These are phyloP conservation scores for Zygnema cylindricum DNA, from an alignment of 139 green algal species.

Conservation along the genomic window DNA sequence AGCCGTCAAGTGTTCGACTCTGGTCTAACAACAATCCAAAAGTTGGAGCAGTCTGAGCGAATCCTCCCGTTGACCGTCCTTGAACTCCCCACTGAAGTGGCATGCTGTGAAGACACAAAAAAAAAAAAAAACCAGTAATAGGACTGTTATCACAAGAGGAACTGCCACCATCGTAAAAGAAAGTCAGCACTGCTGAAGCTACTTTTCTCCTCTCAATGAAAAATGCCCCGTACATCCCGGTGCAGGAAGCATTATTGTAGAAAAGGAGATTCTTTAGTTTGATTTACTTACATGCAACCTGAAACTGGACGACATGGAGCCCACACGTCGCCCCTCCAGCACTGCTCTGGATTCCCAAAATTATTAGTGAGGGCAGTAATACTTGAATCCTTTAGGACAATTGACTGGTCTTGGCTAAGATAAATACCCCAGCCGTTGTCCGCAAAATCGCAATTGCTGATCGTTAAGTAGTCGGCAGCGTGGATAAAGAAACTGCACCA, in stretches of 20 bases:
- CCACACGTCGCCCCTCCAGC: neutral
- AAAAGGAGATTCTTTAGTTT: no score
- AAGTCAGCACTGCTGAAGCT: no score
- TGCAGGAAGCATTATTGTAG: no score
- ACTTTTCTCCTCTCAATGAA: no score
- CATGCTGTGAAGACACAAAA: no score
- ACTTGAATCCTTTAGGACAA: neutral
- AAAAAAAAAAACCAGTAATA: no score
- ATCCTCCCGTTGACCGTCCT: neutral
- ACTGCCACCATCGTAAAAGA: no score
- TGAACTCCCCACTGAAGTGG: neutral
- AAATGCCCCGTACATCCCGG: no score
- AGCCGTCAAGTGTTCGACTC: no score
- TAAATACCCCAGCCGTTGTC: constrained; percentile 24
- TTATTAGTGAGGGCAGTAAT: constrained; percentile 43
- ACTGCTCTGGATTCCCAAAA: constrained; percentile 29
- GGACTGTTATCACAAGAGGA: no score
- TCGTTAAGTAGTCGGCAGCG: constrained; percentile 3
- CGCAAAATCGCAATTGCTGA: neutral
- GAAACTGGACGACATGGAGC: neutral
- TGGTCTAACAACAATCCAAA: constrained; percentile 34
- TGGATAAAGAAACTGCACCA: constrained; percentile 40
- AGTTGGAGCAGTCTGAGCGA: neutral
- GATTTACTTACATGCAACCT: constrained; percentile 46
- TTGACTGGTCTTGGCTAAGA: constrained; percentile 2